A percentile compares a stretch with the other conserved stretches of the same genome.
Conservation (phyloP, 2,329 filamentous ascomycete species). For the Venturia asperata region DNA sequence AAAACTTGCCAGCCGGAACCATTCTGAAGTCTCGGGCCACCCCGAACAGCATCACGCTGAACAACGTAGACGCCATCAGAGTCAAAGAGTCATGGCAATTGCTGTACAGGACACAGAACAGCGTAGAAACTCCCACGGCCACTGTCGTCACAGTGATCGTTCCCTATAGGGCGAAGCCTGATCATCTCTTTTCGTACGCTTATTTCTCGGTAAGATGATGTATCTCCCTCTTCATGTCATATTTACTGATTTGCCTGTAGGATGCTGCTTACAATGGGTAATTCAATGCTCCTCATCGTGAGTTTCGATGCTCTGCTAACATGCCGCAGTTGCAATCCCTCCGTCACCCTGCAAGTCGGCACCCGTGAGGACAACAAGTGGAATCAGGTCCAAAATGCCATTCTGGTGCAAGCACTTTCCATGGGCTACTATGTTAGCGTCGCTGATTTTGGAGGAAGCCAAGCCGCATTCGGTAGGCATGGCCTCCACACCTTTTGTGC, state of each 20-base stretch:
- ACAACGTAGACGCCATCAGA: conserved; percentile 16
- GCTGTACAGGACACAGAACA: conserved; percentile 19
- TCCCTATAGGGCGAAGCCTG: conserved; percentile 14
- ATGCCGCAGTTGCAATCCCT: conserved; percentile 13
- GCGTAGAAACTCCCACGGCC: conserved; percentile 17
- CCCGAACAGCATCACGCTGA: conserved; percentile 14
- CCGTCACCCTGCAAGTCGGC: conserved; percentile 15
- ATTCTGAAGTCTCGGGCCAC: conserved; percentile 13
- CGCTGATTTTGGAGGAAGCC: conserved; percentile 12
- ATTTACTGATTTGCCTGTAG: neutral
- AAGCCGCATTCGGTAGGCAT: conserved; percentile 14
- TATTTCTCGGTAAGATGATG: conserved; percentile 16
- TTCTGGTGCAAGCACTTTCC: conserved; percentile 9
- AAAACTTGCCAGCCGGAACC: neutral
- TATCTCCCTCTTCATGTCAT: neutral
- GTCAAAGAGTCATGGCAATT: conserved; percentile 17
- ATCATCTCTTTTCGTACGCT: conserved; percentile 14
- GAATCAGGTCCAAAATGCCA: conserved; percentile 15
- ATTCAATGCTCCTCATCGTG: neutral
- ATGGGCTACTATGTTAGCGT: conserved; percentile 16
- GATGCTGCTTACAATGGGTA: conserved; percentile 18
- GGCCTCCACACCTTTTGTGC: neutral
- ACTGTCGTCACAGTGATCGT: conserved; percentile 17
- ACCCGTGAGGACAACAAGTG: conserved; percentile 14
- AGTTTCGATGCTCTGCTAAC: neutral